Evolutionary conservation across 192 early-diverging fungal genomes (phyloP).

Genomic region (Dissophora ornata): DNA sequence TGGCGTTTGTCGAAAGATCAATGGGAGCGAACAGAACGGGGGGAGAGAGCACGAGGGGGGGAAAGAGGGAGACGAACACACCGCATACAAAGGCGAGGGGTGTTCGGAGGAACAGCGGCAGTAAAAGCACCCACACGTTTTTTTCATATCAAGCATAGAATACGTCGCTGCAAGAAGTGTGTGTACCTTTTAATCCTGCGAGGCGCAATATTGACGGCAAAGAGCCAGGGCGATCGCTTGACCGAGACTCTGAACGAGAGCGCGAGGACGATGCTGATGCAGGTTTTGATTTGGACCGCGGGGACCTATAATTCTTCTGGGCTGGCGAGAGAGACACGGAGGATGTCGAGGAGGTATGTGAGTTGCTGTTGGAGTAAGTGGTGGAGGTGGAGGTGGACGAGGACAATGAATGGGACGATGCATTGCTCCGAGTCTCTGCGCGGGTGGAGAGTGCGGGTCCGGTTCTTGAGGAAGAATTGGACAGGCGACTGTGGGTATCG

Average conservation of each 20-base stretch:
- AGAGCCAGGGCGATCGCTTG: conserved; percentile 14
- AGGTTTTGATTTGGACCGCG: conserved; percentile 42
- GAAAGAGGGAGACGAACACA: too few species aligned
- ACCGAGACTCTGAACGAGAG: conserved; percentile 49
- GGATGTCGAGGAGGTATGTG: conserved; percentile 9
- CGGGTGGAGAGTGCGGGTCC: neutral
- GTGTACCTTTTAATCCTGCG: conserved; percentile 46
- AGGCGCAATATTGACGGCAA: conserved; percentile 42
- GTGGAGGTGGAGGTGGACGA: conserved; percentile 30
- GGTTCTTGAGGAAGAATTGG: conserved; percentile 9
- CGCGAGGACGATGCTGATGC: conserved; percentile 19
- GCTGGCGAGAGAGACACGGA: conserved; percentile 19
- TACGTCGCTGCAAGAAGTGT: neutral
- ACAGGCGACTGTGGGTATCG: conserved; percentile 14
- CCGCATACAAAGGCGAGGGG: neutral
- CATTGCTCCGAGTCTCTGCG: conserved; percentile 18
- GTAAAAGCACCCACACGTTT: conserved; percentile 27
- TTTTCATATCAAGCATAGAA: conserved; percentile 19
- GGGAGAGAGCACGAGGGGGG: too few species aligned
- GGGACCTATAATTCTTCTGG: conserved; percentile 17
- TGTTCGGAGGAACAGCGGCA: neutral
- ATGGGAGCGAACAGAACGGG: too few species aligned
- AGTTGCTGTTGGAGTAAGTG: conserved; percentile 8
- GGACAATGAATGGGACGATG: conserved; percentile 24
- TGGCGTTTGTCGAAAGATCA: too few species aligned